Base-by-base conservation (phyloP, 2,329 filamentous ascomycete genomes). In the Penicillium sp. region DNA sequence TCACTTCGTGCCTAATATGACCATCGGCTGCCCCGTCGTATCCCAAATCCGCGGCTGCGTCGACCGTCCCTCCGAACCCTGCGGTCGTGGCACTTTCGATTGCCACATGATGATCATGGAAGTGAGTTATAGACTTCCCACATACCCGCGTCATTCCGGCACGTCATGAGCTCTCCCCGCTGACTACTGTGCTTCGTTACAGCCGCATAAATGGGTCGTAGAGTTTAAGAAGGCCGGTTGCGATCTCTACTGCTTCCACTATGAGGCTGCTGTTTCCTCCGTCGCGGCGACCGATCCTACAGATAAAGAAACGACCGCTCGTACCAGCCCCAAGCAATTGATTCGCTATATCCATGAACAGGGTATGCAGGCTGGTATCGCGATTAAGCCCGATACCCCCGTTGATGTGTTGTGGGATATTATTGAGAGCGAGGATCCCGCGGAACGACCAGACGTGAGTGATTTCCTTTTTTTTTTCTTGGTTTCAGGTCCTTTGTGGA, bases 81-180 rank as follows among this genome's bases (percentile, higher is more conserved):
- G 88, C 64, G 92, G 89, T 51, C 89, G 87, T 66, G 94, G 94
- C 60, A 97, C 93, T 14, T 99, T 99, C 74, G 94, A 99, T 77
- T 99, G 94, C 82, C 94, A 99, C 78, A 97, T 99, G 94, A 99
- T 99, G 94, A 96, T 99, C 72, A 87, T 91, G 69, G 93, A 99
- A 88, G 90, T 93, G 77, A 37, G 50, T 39, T n/a, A 13, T 29
- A 18, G 24, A 29, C 29, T 43, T 42, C 44, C 3, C 18, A 9
- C 20, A n/a, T 40, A 26, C 38, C 44, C 53, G 45, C 16, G 8
- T 14, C 26, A 42, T 40, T 31, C 46, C 29, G 37, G 16, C 32
- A 20, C 38, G 31, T 40, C 43, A 38, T 48, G 44, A 48, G 48
- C 35, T 51, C 35, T 44, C 20, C 37, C n/a, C n/a, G 46, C 55